These are phyloP conservation scores for Hypoxylon sp. DNA, from an alignment of 2,329 filamentous ascomycete genomes.

Conservation along the genomic window DNA sequence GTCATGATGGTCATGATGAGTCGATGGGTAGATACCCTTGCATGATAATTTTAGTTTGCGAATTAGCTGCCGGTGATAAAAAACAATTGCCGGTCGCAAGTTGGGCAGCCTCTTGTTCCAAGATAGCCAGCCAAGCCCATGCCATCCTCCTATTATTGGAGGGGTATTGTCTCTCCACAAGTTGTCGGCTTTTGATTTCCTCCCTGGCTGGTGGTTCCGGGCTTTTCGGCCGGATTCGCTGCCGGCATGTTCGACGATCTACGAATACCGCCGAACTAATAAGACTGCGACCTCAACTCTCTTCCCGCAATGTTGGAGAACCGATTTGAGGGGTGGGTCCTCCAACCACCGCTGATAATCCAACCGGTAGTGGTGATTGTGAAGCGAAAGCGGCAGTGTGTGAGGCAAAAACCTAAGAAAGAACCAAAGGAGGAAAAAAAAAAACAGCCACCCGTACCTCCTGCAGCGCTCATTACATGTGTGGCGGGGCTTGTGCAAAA, in stretches of 20 bases:
- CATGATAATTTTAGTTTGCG: conserved; percentile 44
- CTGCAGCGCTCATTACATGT: conserved; percentile 43
- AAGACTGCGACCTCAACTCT: conserved; percentile 5
- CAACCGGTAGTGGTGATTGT: conserved; percentile 16
- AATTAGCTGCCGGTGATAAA: conserved; percentile 45
- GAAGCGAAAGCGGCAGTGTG: conserved; percentile 12
- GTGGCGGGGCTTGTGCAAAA: conserved; percentile 42
- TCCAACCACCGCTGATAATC: conserved; percentile 19
- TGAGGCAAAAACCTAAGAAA: conserved; percentile 15
- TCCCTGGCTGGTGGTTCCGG: conserved; percentile 39
- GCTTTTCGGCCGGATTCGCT: conserved; percentile 41
- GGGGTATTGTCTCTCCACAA: conserved; percentile 44
- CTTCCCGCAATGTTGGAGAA: conserved; percentile 19
- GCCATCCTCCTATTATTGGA: conserved; percentile 38
- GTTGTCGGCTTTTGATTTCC: conserved; percentile 45
- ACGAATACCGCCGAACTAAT: conserved; percentile 39
- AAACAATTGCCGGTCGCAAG: conserved; percentile 46
- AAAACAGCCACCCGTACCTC: conserved; percentile 40
- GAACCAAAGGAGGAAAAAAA: conserved; percentile 30
- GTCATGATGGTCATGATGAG: conserved; percentile 17
- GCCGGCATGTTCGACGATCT: conserved; percentile 41
- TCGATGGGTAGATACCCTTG: conserved; percentile 39
- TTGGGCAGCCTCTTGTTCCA: conserved; percentile 37
- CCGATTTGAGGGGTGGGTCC: neutral
- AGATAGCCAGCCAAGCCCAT: conserved; percentile 41